Evolutionary conservation across 352 stramenopile species (phyloP).

Genomic region (Globisporangium ultimum): DNA sequence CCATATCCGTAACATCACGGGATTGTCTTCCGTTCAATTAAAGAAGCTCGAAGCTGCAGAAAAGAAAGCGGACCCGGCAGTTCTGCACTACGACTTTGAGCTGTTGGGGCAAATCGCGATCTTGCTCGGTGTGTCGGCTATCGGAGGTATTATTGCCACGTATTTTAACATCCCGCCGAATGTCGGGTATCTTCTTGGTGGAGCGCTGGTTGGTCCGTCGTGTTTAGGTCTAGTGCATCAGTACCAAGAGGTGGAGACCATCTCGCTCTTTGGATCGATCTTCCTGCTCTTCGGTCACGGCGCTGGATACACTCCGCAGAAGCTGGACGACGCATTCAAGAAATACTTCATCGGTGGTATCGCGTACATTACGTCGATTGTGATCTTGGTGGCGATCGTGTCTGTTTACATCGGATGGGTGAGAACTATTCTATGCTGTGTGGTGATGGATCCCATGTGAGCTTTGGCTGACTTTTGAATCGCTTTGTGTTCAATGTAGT

Average conservation of each 20-base stretch:
- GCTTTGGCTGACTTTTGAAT: slow-evolving; percentile 1
- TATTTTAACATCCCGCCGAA: slow-evolving; percentile 89
- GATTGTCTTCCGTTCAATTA: slow-evolving; percentile 50
- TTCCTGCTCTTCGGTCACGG: slow-evolving; percentile 92
- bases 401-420: slow-evolving; percentile 76
- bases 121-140: slow-evolving; percentile 74
- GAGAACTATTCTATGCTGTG: slow-evolving; percentile 1
- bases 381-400: slow-evolving; percentile 66
- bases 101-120: slow-evolving; percentile 83
- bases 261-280: slow-evolving; percentile 92
- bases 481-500: slow-evolving; percentile 18
- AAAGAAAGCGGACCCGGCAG: slow-evolving; percentile 78
- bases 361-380: slow-evolving; percentile 67
- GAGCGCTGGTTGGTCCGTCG: slow-evolving; percentile 87
- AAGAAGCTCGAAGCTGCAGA: slow-evolving; percentile 77
- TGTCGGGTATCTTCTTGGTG: slow-evolving; percentile 89
- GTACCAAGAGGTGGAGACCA: slow-evolving; percentile 91
- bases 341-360: slow-evolving; percentile 71
- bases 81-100: slow-evolving; percentile 86
- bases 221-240: slow-evolving; percentile 82
- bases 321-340: slow-evolving; percentile 63
- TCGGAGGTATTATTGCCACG: slow-evolving; percentile 87
- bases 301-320: slow-evolving; percentile 64
- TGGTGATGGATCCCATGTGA: neutral
- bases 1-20: slow-evolving; percentile 71